Base-by-base conservation (phyloP, 495 filamentous ascomycete genomes). In the Chaetomidium leptoderma region DNA sequence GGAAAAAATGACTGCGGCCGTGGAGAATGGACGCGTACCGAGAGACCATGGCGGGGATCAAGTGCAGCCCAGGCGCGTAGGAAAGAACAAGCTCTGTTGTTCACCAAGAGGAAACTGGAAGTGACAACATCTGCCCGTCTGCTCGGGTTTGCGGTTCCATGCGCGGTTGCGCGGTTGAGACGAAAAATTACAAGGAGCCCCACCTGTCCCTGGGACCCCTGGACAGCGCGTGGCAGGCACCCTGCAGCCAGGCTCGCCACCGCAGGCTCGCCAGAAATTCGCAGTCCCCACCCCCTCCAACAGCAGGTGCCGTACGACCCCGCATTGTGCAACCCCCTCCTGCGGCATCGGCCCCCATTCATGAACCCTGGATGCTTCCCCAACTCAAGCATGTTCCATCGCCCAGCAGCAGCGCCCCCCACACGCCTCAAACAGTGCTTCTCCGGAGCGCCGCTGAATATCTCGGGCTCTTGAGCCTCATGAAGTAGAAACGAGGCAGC, bases 31-130 rank as follows among this genome's bases (percentile, higher is more conserved):
- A 27, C 17, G 36, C 17, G 3, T 48, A 48, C 29, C 39, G 10
- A 60, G 43, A 57, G 46, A 69, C 26, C 59, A 64, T 64, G 17
- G 55, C 39, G 55, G 58, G 49, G 45, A 50, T 57, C 63, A 55
- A 30, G 40, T 59, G 58, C 55, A 60, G 29, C 29, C 27, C 37
- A 5, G 16, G 10, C 35, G 49, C 17, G 36, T 39, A 36, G 62
- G 66, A 63, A 69, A 69, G 66, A 66, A 65, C 66, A 61, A 50
- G 52, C 46, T 57, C 51, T 29, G 49, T 36, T 47, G 2, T 33
- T 42, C 44, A 35, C 50, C 13, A 35, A 40, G 11, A 59, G 63
- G 63, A 56, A 51, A 21, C 21, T 4, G 17, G 32, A 64, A 55
- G 57, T 51, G 52, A 50, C 46, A 47, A 44, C 37, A 43, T 55